Conservation (phyloP, 139 green algal genomes). For the Chlamydomonas sp. region DNA sequence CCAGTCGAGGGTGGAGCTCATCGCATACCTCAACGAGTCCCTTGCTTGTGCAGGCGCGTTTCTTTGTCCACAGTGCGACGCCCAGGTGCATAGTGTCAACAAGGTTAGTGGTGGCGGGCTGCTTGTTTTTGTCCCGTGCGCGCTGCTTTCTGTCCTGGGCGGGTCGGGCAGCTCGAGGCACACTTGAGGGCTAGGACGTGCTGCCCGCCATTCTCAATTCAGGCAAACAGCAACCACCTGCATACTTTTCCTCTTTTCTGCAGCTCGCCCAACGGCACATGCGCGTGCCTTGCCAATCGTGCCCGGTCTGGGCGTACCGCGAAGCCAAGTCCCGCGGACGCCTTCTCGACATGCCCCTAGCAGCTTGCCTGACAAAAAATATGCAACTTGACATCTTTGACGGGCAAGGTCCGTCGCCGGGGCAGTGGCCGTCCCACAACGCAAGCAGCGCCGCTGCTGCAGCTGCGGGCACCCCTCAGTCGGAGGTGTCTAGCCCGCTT, state of each 20-base stretch:
- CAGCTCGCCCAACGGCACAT: constrained; percentile 37
- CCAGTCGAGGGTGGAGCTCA: too few relatives aligned
- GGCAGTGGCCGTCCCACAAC: constrained; percentile 1
- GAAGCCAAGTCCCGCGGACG: constrained; percentile 26
- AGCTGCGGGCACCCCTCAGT: constrained; percentile 1
- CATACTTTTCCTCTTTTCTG: background rate
- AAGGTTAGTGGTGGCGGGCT: constrained; percentile 3
- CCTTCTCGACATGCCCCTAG: constrained; percentile 27
- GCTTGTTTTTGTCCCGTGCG: background rate
- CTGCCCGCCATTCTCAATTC: background rate
- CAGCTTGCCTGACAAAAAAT: constrained; percentile 15
- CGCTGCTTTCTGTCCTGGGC: background rate
- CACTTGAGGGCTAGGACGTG: background rate
- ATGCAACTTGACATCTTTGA: constrained; percentile 31
- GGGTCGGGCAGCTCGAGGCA: background rate
- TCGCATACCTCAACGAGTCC: too few relatives aligned
- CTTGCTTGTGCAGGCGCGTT: constrained; percentile 21
- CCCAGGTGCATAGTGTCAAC: constrained; percentile 28
- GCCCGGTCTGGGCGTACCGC: constrained; percentile 30
- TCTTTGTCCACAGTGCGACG: constrained; percentile 29
- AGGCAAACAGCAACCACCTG: background rate
- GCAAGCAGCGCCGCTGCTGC: constrained; percentile 2
- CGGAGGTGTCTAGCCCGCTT: constrained; percentile 3
- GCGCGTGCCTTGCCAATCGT: constrained; percentile 27
- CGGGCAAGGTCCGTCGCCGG: background rate